phyloP scores from a whole-genome alignment of 2,329 filamentous ascomycete species.

The Diaporthe longicolla region DNA sequence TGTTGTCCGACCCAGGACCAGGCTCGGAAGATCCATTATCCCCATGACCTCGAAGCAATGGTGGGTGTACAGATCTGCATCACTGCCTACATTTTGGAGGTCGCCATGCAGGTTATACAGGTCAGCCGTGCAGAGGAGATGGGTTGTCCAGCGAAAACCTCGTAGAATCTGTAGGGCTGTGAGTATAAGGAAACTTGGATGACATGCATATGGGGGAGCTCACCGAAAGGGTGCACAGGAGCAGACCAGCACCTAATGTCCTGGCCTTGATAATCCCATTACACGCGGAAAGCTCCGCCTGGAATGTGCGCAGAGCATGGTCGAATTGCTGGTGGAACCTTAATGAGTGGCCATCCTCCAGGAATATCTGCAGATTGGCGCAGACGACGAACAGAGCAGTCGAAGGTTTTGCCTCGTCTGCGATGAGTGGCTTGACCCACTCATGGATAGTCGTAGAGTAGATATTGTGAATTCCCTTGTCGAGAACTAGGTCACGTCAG shows the following conservation, averaged over 20 bases:
- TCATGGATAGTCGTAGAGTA: constrained; percentile 5
- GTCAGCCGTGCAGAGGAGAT: constrained; percentile 17
- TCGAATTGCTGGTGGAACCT: constrained; percentile 25
- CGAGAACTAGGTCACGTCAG: not conserved
- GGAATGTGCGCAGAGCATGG: constrained; percentile 1
- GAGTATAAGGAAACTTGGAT: not conserved
- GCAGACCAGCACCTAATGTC: constrained; percentile 13
- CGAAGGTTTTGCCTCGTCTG: constrained; percentile 13
- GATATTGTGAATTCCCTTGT: constrained; percentile 17
- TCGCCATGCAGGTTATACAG: constrained; percentile 24
- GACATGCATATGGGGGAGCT: not conserved
- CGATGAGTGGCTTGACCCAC: constrained; percentile 29
- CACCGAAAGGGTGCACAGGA: constrained; percentile 13
- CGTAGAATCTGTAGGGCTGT: not conserved
- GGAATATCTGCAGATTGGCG: constrained; percentile 12
- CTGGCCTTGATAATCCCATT: constrained; percentile 7
- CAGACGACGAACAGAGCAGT: constrained; percentile 20
- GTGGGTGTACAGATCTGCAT: constrained; percentile 22
- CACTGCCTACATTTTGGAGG: constrained; percentile 6
- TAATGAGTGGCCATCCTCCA: constrained; percentile 15
- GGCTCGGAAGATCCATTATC: constrained; percentile 16
- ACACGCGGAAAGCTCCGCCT: constrained; percentile 2
- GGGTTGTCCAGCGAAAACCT: constrained; percentile 15
- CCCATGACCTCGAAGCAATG: constrained; percentile 28
- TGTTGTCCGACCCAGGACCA: constrained; percentile 8